Percentiles rank a stretch among this genome's conserved stretches.
phyloP scores from a whole-genome alignment of 805 yeast species.

The Kuraishia hungarica region DNA sequence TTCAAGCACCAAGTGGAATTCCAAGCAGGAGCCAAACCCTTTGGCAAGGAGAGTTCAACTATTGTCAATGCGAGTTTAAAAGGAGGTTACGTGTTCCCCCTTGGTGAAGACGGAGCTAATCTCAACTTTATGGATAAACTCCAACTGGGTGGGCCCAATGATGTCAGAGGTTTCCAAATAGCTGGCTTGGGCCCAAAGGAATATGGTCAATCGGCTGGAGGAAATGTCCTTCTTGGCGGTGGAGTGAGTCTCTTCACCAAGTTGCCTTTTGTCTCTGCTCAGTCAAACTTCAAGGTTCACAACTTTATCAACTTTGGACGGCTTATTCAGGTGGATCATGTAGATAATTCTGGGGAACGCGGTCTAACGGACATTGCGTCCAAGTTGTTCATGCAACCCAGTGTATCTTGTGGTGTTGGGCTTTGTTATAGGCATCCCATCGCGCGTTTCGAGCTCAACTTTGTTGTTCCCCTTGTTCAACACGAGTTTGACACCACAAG shows the following conservation, averaged over 20 bases:
- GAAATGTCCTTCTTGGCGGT: slow-evolving; percentile 37
- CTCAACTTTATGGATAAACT: slow-evolving; percentile 42
- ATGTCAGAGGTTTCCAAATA: slow-evolving; percentile 40
- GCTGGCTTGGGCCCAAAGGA: slow-evolving; percentile 51
- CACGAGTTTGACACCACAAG: slow-evolving; percentile 37
- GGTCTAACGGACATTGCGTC: neutral
- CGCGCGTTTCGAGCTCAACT: slow-evolving; percentile 51
- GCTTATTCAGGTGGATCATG: slow-evolving; percentile 21
- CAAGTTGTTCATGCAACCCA: slow-evolving; percentile 3
- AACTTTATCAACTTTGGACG: slow-evolving; percentile 40
- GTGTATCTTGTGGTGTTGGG: slow-evolving; percentile 32
- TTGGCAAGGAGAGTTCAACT: slow-evolving; percentile 4
- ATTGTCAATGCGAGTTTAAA: slow-evolving; percentile 15
- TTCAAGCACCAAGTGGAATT: slow-evolving; percentile 33
- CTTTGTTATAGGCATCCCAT: slow-evolving; percentile 45
- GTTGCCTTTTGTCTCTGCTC: slow-evolving; percentile 31
- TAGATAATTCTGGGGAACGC: neutral
- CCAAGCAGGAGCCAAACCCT: slow-evolving; percentile 21
- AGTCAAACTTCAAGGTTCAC: slow-evolving; percentile 40
- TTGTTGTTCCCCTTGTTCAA: slow-evolving; percentile 38
- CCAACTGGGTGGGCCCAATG: slow-evolving; percentile 53
- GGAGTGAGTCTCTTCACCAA: slow-evolving; percentile 35
- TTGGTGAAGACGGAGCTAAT: slow-evolving; percentile 8
- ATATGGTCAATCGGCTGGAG: slow-evolving; percentile 41
- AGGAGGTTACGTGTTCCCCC: slow-evolving; percentile 16